Base-by-base conservation (phyloP, 768 basidiomycete species). In the Exsudoporus frostii region DNA sequence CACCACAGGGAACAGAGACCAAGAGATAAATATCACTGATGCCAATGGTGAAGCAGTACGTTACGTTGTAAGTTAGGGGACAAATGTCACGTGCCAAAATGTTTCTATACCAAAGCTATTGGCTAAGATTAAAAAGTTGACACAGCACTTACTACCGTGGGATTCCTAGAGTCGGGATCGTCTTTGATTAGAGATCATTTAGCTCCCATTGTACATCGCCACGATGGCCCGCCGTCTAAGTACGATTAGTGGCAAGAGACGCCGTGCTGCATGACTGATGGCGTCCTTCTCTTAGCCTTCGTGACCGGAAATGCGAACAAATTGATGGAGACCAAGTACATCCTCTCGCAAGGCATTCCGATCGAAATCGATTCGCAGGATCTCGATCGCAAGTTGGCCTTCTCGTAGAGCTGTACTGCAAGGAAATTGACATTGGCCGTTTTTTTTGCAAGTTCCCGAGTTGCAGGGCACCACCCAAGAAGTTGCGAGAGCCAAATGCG, bases 261-360 rank as follows among this genome's bases (percentile, higher is more conserved):
- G 9, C 39, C 27, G 14, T 5, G n/a, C 34, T 37, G 13, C 11
- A 34, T n/a, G 13, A 45, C 48, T 67, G 44, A 71, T 40, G 11
- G 5, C 27, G 14, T 39, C 19, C 38, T n/a, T n/a, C 6, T 55
- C 32, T 20, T 50, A 96, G 94, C 88, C 24, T 97, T 98, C 68
- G 92, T 98, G 17, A 98, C 96, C 0, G 92, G 94, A 25, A 98
- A 98, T 67, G 81, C 85, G 19, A 92, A 94, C 76, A 98, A 98
- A 70, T 76, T 98, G 25, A 80, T 77, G 54, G 96, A 98, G 73
- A 92, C 95, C 55, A 82, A 83, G 62, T 81, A 82, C 30, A 98
- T 98, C 65, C 78, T 98, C 17, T 80, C 79, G 0, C 73, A 81
- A 14, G 83, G 83, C 5, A 64, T 73, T 15, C 81, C 86, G 9